Conservation (phyloP, 2,329 filamentous ascomycete genomes). For the Paecilomyces dactylethromorphus region DNA sequence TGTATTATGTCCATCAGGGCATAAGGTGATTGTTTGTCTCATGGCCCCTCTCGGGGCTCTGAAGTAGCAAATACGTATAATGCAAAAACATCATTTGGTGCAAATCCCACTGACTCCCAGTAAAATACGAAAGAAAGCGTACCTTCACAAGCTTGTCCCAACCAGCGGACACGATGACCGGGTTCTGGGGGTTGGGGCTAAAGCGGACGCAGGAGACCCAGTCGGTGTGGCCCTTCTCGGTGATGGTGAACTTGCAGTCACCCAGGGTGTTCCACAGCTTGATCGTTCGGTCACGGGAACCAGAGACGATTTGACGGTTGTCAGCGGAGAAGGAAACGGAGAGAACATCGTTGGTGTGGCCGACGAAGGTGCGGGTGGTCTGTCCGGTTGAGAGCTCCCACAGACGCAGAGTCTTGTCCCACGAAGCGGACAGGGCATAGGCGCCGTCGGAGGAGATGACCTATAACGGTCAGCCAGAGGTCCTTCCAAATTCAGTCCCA, state of each 20-base stretch:
- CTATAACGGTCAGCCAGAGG: conserved; percentile 44
- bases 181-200: conserved; percentile 99
- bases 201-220: conserved; percentile 99
- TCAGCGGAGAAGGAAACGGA: conserved; percentile 99
- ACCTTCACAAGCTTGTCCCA: conserved; percentile 99
- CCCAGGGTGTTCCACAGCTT: conserved; percentile 99
- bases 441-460: conserved; percentile 99
- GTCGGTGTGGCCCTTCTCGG: conserved; percentile 99
- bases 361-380: conserved; percentile 97
- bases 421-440: conserved; percentile 96
- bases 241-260: conserved; percentile 99
- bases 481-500: conserved; percentile 5
- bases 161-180: conserved; percentile 94
- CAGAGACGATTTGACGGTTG: conserved; percentile 99
- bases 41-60: conserved; percentile 82
- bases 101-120: conserved; percentile 10
- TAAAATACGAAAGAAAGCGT: conserved; percentile 38
- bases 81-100: conserved; percentile 86
- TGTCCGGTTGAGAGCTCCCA: conserved; percentile 98
- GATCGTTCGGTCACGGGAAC: conserved; percentile 96
- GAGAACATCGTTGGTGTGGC: conserved; percentile 98
- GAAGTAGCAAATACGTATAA: conserved; percentile 99
- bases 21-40: conserved; percentile 91
- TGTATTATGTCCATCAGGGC: conserved; percentile 31
- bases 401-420: conserved; percentile 99